Conservation (phyloP, 2,329 filamentous ascomycete genomes). For the Graphiopsis chlorocephala region DNA sequence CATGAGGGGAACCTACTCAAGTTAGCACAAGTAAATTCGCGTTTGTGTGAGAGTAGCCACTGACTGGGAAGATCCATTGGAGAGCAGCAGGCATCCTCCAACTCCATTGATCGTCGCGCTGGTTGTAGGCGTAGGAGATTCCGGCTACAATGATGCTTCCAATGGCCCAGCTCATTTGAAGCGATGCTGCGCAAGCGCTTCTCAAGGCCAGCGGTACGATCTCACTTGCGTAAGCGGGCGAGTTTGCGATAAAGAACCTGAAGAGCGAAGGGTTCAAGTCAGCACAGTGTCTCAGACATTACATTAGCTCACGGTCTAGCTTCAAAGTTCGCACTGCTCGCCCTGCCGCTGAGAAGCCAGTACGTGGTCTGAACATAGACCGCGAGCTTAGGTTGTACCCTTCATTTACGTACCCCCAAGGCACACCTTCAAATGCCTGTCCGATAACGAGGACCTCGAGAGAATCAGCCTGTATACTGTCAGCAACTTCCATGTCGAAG, state of each 20-base stretch:
- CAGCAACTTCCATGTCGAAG: neutral
- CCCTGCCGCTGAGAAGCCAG: too few relatives aligned
- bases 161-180: conserved; percentile 76
- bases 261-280: too few relatives aligned
- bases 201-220: conserved; percentile 71
- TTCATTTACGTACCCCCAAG: too few relatives aligned
- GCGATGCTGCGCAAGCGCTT: conserved; percentile 69
- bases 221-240: conserved; percentile 56
- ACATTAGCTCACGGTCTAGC: too few relatives aligned
- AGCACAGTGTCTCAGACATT: too few relatives aligned
- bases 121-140: conserved; percentile 66
- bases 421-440: conserved; percentile 54
- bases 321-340: too few relatives aligned
- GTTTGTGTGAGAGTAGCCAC: conserved; percentile 27
- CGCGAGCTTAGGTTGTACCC: too few relatives aligned
- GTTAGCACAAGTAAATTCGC: conserved; percentile 37
- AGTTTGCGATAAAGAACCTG: conserved; percentile 61
- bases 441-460: conserved; percentile 46
- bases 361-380: too few relatives aligned
- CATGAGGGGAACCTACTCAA: conserved; percentile 49
- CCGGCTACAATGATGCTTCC: conserved; percentile 73
- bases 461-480: conserved; percentile 36
- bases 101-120: conserved; percentile 64
- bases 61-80: conserved; percentile 74
- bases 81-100: conserved; percentile 69